These are phyloP conservation scores for Fusarium sp. DNA, from an alignment of 2,329 filamentous ascomycete species.

Conservation along the genomic window DNA sequence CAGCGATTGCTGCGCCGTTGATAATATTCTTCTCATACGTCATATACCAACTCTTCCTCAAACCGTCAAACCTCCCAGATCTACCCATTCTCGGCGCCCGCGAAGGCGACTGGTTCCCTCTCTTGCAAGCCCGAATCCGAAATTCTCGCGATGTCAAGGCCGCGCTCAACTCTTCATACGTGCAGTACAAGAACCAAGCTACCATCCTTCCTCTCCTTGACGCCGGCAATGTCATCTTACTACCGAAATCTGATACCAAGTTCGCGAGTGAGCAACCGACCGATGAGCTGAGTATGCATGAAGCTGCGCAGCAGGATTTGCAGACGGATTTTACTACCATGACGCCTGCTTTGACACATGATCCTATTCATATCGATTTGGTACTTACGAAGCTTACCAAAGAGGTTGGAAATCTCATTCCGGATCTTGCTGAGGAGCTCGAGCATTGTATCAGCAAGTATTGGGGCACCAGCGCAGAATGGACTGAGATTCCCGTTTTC, in stretches of 20 bases:
- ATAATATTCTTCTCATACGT: background rate
- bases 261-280: constrained; percentile 14
- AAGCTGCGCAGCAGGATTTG: background rate
- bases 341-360: constrained; percentile 7
- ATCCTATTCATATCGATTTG: constrained; percentile 9
- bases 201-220: constrained; percentile 1
- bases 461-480: background rate
- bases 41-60: constrained; percentile 8
- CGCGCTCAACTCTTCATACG: background rate
- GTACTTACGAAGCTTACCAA: background rate
- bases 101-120: constrained; percentile 11
- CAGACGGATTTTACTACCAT: constrained; percentile 18
- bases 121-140: constrained; percentile 4
- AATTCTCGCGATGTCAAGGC: constrained; percentile 8
- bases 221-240: background rate
- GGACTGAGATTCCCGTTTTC: background rate
- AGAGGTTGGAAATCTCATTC: constrained; percentile 15
- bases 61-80: background rate
- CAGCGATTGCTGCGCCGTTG: constrained; percentile 6
- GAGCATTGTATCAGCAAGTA: constrained; percentile 2
- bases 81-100: constrained; percentile 1
- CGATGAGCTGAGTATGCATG: constrained; percentile 12
- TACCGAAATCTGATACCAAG: constrained; percentile 14
- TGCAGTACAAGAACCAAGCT: constrained; percentile 2
- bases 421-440: constrained; percentile 1